Conservation (phyloP, 1,284 basidiomycete genomes). For the Ustilago nuda region DNA sequence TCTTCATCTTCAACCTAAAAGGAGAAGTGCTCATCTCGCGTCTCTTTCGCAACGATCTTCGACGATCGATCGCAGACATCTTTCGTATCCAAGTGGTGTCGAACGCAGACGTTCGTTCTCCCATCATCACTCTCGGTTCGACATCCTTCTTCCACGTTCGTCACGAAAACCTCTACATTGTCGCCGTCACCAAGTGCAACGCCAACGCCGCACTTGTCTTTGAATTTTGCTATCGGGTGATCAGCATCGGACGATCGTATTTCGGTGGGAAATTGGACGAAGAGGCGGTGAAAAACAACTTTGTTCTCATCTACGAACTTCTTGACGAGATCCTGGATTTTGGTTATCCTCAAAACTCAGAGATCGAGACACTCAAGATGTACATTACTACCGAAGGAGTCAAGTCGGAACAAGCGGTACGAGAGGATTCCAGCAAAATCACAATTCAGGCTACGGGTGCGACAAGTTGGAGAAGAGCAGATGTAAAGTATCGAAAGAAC, state of each 20-base stretch:
- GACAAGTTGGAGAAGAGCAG: slow-evolving; percentile 90
- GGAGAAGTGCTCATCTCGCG: slow-evolving; percentile 76
- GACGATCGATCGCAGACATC: slow-evolving; percentile 65
- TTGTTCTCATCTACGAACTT: slow-evolving; percentile 71
- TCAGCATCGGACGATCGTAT: slow-evolving; percentile 90
- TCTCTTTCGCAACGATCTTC: slow-evolving; percentile 64
- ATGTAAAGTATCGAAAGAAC: slow-evolving; percentile 98
- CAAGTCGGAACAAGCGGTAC: slow-evolving; percentile 80
- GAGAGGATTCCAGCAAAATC: slow-evolving; percentile 94
- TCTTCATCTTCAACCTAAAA: slow-evolving; percentile 98
- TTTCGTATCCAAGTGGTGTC: slow-evolving; percentile 88
- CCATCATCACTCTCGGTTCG: slow-evolving; percentile 96
- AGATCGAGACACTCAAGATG: slow-evolving; percentile 95
- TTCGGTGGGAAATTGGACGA: slow-evolving; percentile 98
- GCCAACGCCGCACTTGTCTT: slow-evolving; percentile 97
- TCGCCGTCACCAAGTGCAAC: slow-evolving; percentile 96
- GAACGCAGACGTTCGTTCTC: slow-evolving; percentile 93
- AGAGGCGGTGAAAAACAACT: slow-evolving; percentile 96
- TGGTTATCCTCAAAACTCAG: slow-evolving; percentile 99
- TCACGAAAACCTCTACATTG: slow-evolving; percentile 92
- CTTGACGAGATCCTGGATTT: slow-evolving; percentile 88
- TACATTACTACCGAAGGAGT: slow-evolving; percentile 98
- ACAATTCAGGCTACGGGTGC: slow-evolving; percentile 94
- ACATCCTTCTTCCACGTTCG: slow-evolving; percentile 98
- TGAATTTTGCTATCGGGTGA: slow-evolving; percentile 96